Base-by-base conservation (phyloP, 2,329 filamentous ascomycete genomes). In the Neonectria punicea region DNA sequence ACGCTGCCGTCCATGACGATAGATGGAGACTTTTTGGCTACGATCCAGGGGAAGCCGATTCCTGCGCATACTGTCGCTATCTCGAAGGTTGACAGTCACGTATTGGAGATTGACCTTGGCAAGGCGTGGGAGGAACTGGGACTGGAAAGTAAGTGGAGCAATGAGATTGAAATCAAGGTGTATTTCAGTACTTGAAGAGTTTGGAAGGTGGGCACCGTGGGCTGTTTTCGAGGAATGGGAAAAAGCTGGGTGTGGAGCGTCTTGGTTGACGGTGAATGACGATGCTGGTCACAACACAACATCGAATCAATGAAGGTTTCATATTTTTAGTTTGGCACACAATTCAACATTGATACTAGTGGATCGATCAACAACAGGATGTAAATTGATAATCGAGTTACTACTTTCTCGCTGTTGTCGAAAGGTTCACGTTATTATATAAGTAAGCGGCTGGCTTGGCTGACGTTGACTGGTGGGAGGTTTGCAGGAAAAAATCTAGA, bases 51-150 rank as follows among this genome's bases (percentile, higher is more conserved):
- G 6, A 84, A 87, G 61, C 86, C 91, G 0, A 85, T 98, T 3
- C 91, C 93, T 0, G 74, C 83, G 6, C 80, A 90, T 57, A 91
- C 90, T 0, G 92, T 96, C 1, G 83, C 80, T 32, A 80, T 90
- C 53, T 88, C 84, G 56, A 77, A 81, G 34, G 73, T 75, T n/a
- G 81, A 88, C 63, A 71, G 78, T 0, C 83, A 84, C 63, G 86
- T 98, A 8, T 78, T 98, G 34, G 90, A 93, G 70, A 86, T 98
- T 60, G 93, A 98, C 81, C 78, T 93, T 13, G 86, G 89, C 70
- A 83, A 80, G 32, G 95, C 95, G 1, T 98, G 94, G 94, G 86
- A 86, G 50, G 88, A 92, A 72, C 85, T 94, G 82, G 86, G 85
- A 0, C 82, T 96, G 60, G 81, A 89, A 63, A 85, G 87, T 41